Base-by-base conservation (phyloP, 2,329 filamentous ascomycete genomes). In the Diplocarpon mali region DNA sequence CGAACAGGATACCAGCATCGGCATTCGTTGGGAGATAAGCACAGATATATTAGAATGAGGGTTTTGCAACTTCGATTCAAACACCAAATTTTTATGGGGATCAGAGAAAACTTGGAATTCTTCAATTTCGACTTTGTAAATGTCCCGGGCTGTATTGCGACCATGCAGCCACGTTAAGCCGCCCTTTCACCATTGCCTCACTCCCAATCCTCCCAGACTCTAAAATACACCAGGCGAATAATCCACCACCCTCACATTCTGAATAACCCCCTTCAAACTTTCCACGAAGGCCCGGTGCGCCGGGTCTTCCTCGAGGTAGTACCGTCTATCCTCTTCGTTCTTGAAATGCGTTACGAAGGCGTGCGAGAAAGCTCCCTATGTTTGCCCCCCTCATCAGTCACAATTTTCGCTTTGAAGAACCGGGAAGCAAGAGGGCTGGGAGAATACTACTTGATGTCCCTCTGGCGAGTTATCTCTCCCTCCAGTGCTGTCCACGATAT, bases 331-430 rank as follows among this genome's bases (percentile, higher is more conserved):
- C 50, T 75, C 71, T 14, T 67, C 66, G 16, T 61, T 79, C 9
- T 72, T 69, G 47, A 88, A 87, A 53, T 84, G 75, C 16, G 73
- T 70, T 2, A 88, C 71, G 50, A 87, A 87, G 0, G 69, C 78
- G 58, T 88, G 83, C 0, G 79, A 79, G 40, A 81, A 74, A 0
- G 73, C 80, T 39, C 71, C 68, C 80, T 76, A 17, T 7, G n/a
- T 37, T 10, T 12, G 14, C 13, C 35, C 10, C 13, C 35, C 10
- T 14, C 27, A 35, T 24, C 17, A 35, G 31, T 46, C 35, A n/a
- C 37, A 11, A 28, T 20, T 12, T 5, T 16, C 13, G 27, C 12
- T 31, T 15, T n/a, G n/a, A 16, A 16, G 5, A 14, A 15, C 20
- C 20, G 27, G 32, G 30, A 9, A 28, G 14, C 9, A 15, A 32